These are phyloP conservation scores for Solanum neorickii DNA, from an alignment of 257 asterid species.

Conservation along the genomic window DNA sequence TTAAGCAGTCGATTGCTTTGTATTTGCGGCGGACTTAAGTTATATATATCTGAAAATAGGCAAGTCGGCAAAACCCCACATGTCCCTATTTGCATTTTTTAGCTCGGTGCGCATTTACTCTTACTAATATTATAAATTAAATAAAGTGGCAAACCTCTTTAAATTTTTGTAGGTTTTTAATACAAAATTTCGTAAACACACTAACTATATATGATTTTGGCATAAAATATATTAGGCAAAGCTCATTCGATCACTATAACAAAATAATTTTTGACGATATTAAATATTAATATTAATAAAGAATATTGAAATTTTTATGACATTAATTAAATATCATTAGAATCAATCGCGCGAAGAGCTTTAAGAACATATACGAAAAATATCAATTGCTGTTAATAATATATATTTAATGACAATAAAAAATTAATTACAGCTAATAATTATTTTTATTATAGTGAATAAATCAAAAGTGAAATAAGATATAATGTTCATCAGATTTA, in stretches of 20 bases:
- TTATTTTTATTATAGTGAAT: no score
- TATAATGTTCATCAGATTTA: background rate
- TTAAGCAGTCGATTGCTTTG: background rate
- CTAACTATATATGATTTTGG: background rate
- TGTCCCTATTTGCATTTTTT: background rate
- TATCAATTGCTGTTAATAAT: accelerated
- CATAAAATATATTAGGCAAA: no score
- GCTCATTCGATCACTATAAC: no score
- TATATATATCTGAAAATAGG: background rate
- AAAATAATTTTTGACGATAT: no score
- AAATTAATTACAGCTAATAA: no score
- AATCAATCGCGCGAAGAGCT: accelerated
- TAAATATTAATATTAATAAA: no score
- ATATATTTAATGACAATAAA: no score
- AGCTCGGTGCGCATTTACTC: background rate
- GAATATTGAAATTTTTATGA: no score
- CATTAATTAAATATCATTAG: no score
- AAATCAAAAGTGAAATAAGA: no score
- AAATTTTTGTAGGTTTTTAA: no score
- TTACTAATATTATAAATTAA: background rate
- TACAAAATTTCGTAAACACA: background rate
- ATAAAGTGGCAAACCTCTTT: background rate
- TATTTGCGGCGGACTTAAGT: background rate
- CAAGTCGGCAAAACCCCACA: background rate
- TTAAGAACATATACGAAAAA: accelerated